These are phyloP conservation scores for Ceratobasidium sp. DNA, from an alignment of 1,284 basidiomycete species.

Conservation along the genomic window DNA sequence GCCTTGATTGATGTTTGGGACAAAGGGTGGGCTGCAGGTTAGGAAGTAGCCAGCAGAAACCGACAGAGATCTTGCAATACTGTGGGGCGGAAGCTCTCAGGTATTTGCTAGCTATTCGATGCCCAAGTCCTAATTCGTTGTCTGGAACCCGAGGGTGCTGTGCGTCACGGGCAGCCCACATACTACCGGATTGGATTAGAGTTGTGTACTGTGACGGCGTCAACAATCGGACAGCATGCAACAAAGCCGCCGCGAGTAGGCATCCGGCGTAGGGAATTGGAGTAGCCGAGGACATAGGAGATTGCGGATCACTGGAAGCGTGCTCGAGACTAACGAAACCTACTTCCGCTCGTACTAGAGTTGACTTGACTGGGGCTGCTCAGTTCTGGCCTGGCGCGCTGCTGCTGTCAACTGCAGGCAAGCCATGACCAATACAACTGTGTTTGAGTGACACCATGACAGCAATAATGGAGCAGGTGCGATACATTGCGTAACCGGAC, in stretches of 20 bases:
- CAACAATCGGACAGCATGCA: neutral
- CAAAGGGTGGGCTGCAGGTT: neutral
- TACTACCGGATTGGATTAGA: neutral
- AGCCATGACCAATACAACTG: slow-evolving; percentile 5
- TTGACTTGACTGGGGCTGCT: neutral
- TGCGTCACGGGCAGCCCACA: neutral
- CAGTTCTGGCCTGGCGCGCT: neutral
- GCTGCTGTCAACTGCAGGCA: neutral
- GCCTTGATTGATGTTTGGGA: neutral
- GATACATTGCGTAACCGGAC: slow-evolving; percentile 30
- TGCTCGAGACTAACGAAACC: neutral
- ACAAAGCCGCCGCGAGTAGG: neutral
- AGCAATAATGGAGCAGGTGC: slow-evolving; percentile 21
- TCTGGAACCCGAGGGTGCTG: neutral
- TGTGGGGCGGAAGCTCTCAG: too few relatives aligned
- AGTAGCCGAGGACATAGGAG: slow-evolving; percentile 34
- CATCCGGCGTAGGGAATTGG: slow-evolving; percentile 22
- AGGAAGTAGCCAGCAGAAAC: too few relatives aligned
- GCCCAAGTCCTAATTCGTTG: neutral
- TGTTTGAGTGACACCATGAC: neutral
- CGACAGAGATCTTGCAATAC: too few relatives aligned
- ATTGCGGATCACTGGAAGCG: slow-evolving; percentile 41
- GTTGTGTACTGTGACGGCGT: neutral
- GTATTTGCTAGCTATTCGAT: too few relatives aligned
- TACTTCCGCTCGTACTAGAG: slow-evolving; percentile 8